A percentile compares a stretch with the other conserved stretches of the same genome.
phyloP scores from a whole-genome alignment of 306 rosid species.

The Citrullus mucosospermus region DNA sequence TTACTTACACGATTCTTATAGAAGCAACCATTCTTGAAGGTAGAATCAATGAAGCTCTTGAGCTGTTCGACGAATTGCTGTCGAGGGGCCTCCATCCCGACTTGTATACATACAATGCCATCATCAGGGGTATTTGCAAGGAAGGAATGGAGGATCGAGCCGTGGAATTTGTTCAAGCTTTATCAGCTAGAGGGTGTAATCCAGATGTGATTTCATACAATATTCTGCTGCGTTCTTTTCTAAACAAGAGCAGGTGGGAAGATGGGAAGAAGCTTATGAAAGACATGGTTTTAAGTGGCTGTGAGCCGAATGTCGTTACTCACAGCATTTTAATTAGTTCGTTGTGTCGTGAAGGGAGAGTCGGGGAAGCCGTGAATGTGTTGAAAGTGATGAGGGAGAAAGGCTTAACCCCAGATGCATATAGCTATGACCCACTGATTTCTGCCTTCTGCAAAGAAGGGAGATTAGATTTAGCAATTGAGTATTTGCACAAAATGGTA shows the following conservation, averaged over 20 bases:
- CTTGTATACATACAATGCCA: constrained; percentile 50
- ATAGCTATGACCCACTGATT: constrained; percentile 73
- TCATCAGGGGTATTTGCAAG: constrained; percentile 64
- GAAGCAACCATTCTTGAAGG: constrained; percentile 65
- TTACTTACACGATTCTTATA: constrained; percentile 73
- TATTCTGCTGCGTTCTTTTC: constrained; percentile 42
- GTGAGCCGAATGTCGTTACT: constrained; percentile 56
- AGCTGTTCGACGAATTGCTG: constrained; percentile 65
- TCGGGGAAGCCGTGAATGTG: constrained; percentile 54
- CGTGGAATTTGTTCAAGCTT: constrained; percentile 32
- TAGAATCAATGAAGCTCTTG: constrained; percentile 48
- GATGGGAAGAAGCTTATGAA: constrained; percentile 46
- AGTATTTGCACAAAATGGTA: constrained; percentile 52
- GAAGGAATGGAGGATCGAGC: constrained; percentile 64
- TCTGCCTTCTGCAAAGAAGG: constrained; percentile 64
- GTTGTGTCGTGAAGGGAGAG: constrained; percentile 49
- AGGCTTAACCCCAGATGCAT: constrained; percentile 62
- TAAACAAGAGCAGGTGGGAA: constrained; percentile 50
- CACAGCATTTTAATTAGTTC: constrained; percentile 53
- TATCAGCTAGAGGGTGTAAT: constrained; percentile 36
- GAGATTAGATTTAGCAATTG: constrained; percentile 50
- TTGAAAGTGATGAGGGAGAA: constrained; percentile 64
- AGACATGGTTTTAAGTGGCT: constrained; percentile 45
- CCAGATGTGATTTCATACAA: constrained; percentile 64
- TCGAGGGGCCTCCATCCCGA: constrained; percentile 61